Evolutionary conservation across 805 yeast species (phyloP), one percentile per base, ranked within the genome.

Genomic region (Metschnikowia reukaufii): DNA sequence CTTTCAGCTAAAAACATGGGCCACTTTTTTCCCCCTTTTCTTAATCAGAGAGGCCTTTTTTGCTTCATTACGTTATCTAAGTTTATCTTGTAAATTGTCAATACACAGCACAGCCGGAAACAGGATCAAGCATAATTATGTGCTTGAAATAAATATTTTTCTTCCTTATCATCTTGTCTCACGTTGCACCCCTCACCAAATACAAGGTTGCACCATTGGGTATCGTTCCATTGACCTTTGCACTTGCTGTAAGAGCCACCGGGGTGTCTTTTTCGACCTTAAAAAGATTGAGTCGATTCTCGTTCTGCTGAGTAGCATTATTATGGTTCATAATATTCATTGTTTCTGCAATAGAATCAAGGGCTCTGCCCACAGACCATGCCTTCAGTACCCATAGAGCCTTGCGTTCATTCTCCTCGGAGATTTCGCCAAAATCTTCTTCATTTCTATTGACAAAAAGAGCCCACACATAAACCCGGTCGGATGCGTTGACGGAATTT

Each of bases 301-400:
- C 60, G 4, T 63, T 56, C 20, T 74, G 76, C 31, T 58, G 66
- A 3, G 75, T 76, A 27, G 60, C 56, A 57, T 79, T 80, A 54
- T 82, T 82, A 29, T 61, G 60, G 59, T 82, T 82, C 42, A 63
- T 63, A 12, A 83, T 73, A 45, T 67, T 71, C 47, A 80, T 60
- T 32, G 65, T 57, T 23, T 72, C 76, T 7, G 84, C 75, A 6
- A 77, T 70, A 19, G 72, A 69, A 59, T 82, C 88, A 29, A 83
- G 59, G 15, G 80, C 74, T 45, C 81, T 63, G 1, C 88, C 88
- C 27, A 81, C 74, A 0, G 82, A 78, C 85, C 86, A 82, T 23
- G 71, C 64, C 47, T 73, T 77, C 15, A 79, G 78, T 12, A 81
- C 73, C 59, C 58, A 83, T 16, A 80, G 57, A 0, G 76, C 68